Evolutionary conservation across 2,329 filamentous ascomycete genomes (phyloP).

Genomic region (Diaporthe caulivora): DNA sequence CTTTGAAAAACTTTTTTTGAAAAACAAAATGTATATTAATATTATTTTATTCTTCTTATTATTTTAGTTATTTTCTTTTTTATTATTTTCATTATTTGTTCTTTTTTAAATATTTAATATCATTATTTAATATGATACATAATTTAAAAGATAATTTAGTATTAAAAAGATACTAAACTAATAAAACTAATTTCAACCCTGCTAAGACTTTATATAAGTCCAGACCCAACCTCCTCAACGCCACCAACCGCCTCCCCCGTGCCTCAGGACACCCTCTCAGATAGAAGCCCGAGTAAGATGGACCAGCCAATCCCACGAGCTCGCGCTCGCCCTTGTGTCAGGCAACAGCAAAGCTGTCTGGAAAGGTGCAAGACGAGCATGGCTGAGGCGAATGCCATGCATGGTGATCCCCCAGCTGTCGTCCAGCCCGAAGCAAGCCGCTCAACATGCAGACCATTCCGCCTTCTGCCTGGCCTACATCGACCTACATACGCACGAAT

Average conservation of each 20-base stretch:
- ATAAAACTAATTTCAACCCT: too few species aligned
- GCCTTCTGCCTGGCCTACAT: conserved; percentile 25
- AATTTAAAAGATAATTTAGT: too few species aligned
- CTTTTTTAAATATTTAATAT: too few species aligned
- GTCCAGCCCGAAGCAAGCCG: conserved; percentile 17
- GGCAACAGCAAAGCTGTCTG: conserved; percentile 2
- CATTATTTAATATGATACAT: too few species aligned
- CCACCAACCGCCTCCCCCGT: not conserved
- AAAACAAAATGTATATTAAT: too few species aligned
- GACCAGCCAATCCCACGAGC: not conserved
- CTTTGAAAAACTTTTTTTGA: too few species aligned
- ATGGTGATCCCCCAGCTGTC: not conserved
- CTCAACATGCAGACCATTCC: not conserved
- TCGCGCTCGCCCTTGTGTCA: not conserved
- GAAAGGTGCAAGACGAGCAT: conserved; percentile 2
- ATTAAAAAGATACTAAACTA: too few species aligned
- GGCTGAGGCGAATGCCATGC: not conserved
- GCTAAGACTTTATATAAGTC: not conserved
- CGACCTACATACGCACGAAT: not conserved
- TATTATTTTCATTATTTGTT: too few species aligned
- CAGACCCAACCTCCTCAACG: conserved; percentile 3
- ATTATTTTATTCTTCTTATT: too few species aligned
- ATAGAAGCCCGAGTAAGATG: not conserved
- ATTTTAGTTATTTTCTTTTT: too few species aligned
- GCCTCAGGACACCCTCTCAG: conserved; percentile 5